Conservation (phyloP, 805 yeast species). For the Metschnikowia peoriensis region DNA sequence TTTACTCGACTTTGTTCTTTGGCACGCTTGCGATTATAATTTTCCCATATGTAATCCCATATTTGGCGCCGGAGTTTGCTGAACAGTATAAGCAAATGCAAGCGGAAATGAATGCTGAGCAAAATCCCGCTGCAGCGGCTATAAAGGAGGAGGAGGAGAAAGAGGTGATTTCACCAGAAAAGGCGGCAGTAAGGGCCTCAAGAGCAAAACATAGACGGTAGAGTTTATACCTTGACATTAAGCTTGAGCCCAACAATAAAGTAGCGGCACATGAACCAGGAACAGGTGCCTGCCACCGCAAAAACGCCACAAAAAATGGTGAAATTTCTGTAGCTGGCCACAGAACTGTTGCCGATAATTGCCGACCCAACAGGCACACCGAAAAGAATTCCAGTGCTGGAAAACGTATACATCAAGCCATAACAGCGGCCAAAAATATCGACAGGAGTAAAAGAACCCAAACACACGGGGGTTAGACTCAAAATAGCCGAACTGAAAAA, state of each 20-base stretch:
- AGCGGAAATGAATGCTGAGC: background rate
- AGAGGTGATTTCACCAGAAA: background rate
- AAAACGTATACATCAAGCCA: slow-evolving; percentile 63
- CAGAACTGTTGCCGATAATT: slow-evolving; percentile 32
- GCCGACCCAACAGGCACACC: slow-evolving; percentile 39
- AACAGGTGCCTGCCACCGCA: slow-evolving; percentile 35
- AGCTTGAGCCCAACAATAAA: slow-evolving; percentile 42
- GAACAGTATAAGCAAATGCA: slow-evolving; percentile 26
- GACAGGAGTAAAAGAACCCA: slow-evolving; percentile 63
- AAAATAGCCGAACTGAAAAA: slow-evolving; percentile 61
- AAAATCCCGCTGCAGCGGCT: background rate
- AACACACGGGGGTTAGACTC: slow-evolving; percentile 65
- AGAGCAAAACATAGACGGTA: background rate
- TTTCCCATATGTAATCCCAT: slow-evolving; percentile 31
- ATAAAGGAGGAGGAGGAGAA: background rate
- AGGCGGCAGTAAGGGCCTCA: background rate
- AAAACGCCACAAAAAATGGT: slow-evolving; percentile 44
- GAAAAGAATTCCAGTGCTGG: slow-evolving; percentile 41
- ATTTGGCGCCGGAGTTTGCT: slow-evolving; percentile 39
- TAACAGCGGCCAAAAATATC: slow-evolving; percentile 65
- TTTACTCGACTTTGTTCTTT: slow-evolving; percentile 35
- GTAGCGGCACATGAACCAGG: slow-evolving; percentile 45
- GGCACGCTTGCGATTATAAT: slow-evolving; percentile 28
- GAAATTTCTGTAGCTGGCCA: slow-evolving; percentile 39
- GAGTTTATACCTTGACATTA: slow-evolving; percentile 13